A percentile compares a stretch with the other conserved stretches of the same genome.
These are phyloP conservation scores for Diplosphaera chodatii DNA, from an alignment of 139 green algal species.

Conservation along the genomic window DNA sequence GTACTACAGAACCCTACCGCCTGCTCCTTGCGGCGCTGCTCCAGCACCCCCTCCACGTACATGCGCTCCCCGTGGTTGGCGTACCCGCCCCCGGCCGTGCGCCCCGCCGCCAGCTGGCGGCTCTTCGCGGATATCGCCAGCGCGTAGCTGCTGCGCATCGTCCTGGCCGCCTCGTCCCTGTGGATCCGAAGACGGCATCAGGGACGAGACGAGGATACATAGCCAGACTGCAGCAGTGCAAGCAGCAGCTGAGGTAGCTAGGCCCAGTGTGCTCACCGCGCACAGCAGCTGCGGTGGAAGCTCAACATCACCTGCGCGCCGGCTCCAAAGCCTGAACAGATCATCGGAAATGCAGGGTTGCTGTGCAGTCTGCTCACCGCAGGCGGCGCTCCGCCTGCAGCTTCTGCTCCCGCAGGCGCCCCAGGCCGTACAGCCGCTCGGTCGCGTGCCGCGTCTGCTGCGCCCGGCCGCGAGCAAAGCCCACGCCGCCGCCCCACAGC, in stretches of 20 bases:
- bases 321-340: no score
- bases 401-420: slow-evolving; percentile 31
- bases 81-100: slow-evolving; percentile 41
- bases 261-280: no score
- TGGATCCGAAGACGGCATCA: no score
- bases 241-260: no score
- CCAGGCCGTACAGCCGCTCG: slow-evolving; percentile 48
- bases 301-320: no score
- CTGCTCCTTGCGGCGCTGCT: slow-evolving; percentile 21
- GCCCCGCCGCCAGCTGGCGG: slow-evolving; percentile 54
- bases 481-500: not conserved
- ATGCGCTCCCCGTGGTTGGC: slow-evolving; percentile 79
- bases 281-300: no score
- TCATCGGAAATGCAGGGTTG: no score
- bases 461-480: no score
- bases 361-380: slow-evolving; percentile 11
- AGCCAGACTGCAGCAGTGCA: no score
- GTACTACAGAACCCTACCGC: slow-evolving; percentile 23
- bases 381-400: slow-evolving; percentile 40
- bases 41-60: slow-evolving; percentile 66
- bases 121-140: slow-evolving; percentile 54
- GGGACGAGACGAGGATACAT: no score
- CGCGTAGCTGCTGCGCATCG: slow-evolving; percentile 17
- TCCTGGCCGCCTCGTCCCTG: slow-evolving; percentile 9
- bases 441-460: slow-evolving; percentile 12